Conservation (phyloP, 1,284 basidiomycete species). For the Anthracocystis panici-leucophaei region DNA sequence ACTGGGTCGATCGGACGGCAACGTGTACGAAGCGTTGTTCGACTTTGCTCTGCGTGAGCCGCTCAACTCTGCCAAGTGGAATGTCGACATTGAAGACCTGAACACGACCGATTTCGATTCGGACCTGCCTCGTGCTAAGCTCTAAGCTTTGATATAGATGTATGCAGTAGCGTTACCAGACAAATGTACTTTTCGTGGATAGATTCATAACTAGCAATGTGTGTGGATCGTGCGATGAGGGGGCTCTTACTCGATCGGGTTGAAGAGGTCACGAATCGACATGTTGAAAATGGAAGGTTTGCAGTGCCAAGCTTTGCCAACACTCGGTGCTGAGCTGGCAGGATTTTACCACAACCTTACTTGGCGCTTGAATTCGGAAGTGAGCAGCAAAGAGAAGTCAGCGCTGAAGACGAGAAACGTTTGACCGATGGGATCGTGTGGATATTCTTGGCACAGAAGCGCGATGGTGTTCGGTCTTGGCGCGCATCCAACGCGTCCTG, state of each 20-base stretch:
- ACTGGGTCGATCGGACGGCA: slow-evolving; percentile 69
- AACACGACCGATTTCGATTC: slow-evolving; percentile 57
- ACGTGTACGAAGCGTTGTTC: slow-evolving; percentile 67
- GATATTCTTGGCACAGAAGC: not conserved
- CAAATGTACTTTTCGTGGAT: not conserved
- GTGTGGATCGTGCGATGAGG: too few species aligned
- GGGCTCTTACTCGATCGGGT: too few species aligned
- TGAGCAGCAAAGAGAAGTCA: too few species aligned
- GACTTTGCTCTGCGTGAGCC: slow-evolving; percentile 63
- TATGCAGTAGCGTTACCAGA: not conserved
- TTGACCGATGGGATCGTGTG: not conserved
- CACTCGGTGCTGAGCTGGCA: too few species aligned
- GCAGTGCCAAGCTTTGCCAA: too few species aligned
- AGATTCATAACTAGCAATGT: too few species aligned
- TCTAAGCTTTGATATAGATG: slow-evolving; percentile 41
- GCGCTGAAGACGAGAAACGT: too few species aligned
- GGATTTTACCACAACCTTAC: too few species aligned
- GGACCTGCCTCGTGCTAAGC: slow-evolving; percentile 52
- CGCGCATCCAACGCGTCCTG: not conserved
- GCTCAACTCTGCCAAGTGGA: slow-evolving; percentile 65
- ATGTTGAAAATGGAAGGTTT: too few species aligned
- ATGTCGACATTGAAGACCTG: slow-evolving; percentile 66
- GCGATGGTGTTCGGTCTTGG: slow-evolving; percentile 2
- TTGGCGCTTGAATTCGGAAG: too few species aligned
- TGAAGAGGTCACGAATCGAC: too few species aligned